These are phyloP conservation scores for Cladophialophora bantiana DNA, from an alignment of 2,329 filamentous ascomycete species.

Conservation along the genomic window DNA sequence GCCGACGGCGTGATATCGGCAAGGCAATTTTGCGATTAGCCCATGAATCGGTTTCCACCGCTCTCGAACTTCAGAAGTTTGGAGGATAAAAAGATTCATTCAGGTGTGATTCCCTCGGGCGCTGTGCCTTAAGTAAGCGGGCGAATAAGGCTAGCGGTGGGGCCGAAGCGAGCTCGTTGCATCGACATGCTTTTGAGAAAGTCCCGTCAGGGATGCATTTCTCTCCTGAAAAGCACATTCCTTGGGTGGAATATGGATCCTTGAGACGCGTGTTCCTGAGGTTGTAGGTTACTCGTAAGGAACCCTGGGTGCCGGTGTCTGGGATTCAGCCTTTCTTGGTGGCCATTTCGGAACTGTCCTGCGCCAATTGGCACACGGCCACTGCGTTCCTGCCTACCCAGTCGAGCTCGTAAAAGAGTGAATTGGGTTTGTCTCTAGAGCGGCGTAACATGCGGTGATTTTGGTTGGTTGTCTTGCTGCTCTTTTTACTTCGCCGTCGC, in stretches of 20 bases:
- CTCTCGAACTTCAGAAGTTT: neutral
- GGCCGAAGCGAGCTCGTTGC: neutral
- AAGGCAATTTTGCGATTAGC: neutral
- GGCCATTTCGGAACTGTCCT: constrained; percentile 9
- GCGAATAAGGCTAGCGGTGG: neutral
- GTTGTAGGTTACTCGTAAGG: neutral
- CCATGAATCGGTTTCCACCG: neutral
- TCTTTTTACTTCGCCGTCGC: constrained; percentile 16
- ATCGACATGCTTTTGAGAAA: constrained; percentile 18
- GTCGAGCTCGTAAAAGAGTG: constrained; percentile 24
- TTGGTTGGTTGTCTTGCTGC: constrained; percentile 12
- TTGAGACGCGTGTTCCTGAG: neutral
- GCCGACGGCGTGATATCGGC: neutral
- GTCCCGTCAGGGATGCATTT: constrained; percentile 16
- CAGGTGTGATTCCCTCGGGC: neutral
- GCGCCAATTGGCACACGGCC: constrained; percentile 20
- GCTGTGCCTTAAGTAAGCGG: neutral
- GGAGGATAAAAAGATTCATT: neutral
- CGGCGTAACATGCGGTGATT: constrained; percentile 24
- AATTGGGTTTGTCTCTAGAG: constrained; percentile 12
- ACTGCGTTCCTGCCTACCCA: constrained; percentile 25
- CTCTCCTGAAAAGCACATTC: constrained; percentile 12
- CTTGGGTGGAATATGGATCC: neutral
- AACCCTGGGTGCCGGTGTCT: neutral
- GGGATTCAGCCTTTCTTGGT: constrained; percentile 23